phyloP scores from a whole-genome alignment of 371 early-diverging fungal species.

The Mortierella sp. region DNA sequence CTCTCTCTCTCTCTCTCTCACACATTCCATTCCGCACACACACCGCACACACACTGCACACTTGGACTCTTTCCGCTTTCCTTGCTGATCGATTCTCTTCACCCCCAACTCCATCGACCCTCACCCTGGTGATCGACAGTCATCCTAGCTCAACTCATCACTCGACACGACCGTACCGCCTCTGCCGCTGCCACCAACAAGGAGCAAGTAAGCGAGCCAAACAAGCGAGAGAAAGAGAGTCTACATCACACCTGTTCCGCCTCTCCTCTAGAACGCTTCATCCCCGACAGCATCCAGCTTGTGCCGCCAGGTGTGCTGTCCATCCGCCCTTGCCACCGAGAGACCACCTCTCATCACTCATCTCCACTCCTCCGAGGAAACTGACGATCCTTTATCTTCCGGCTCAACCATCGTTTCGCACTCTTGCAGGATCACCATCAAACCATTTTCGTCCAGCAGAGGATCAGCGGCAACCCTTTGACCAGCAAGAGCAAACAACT shows the following conservation, averaged over 20 bases:
- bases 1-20: not conserved
- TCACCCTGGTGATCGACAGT: not conserved
- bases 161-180: not conserved
- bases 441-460: not conserved
- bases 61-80: not conserved
- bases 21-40: not conserved
- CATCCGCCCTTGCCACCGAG: not conserved
- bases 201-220: not conserved
- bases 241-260: not conserved
- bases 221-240: not conserved
- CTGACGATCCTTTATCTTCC: conserved; percentile 2
- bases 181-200: not conserved
- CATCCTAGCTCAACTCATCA: not conserved
- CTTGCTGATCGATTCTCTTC: too few relatives aligned
- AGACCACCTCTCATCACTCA: not conserved
- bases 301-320: not conserved
- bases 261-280: not conserved
- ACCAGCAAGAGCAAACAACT: not conserved
- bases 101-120: not conserved
- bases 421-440: not conserved
- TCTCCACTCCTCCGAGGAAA: not conserved
- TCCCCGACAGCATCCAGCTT: not conserved
- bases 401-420: not conserved
- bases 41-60: not conserved
- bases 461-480: not conserved